Conservation (phyloP, 2,329 filamentous ascomycete genomes). For the Colletotrichum limetticola region DNA sequence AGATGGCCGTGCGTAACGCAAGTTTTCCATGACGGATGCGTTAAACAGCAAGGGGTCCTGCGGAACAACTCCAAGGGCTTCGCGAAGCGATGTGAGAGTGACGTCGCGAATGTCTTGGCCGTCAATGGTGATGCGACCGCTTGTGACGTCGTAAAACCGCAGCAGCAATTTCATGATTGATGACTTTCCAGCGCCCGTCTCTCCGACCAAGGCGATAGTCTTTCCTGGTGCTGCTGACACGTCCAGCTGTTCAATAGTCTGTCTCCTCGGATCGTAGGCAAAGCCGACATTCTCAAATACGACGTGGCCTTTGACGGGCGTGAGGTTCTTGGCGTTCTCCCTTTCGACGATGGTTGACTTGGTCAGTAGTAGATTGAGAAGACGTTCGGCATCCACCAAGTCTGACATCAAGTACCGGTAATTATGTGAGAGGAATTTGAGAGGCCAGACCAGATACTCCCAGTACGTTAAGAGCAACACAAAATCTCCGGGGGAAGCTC, state of each 20-base stretch:
- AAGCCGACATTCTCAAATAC: slow-evolving; percentile 66
- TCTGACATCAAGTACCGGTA: slow-evolving; percentile 43
- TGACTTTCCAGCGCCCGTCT: slow-evolving; percentile 72
- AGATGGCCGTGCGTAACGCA: slow-evolving; percentile 50
- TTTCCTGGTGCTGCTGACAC: slow-evolving; percentile 62
- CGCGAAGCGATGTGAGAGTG: slow-evolving; percentile 44
- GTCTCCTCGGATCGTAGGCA: slow-evolving; percentile 63
- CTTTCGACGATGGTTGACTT: slow-evolving; percentile 65
- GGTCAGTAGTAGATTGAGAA: slow-evolving; percentile 66
- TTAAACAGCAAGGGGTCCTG: slow-evolving; percentile 81
- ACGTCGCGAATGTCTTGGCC: slow-evolving; percentile 38
- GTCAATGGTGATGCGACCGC: slow-evolving; percentile 48
- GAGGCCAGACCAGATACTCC: slow-evolving; percentile 54
- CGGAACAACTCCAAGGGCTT: slow-evolving; percentile 68
- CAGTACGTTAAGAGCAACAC: slow-evolving; percentile 75
- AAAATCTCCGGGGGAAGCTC: slow-evolving; percentile 67
- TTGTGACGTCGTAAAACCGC: slow-evolving; percentile 68
- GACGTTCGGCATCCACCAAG: slow-evolving; percentile 73
- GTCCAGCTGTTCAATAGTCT: slow-evolving; percentile 59
- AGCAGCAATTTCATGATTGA: slow-evolving; percentile 70
- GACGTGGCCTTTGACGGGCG: slow-evolving; percentile 58
- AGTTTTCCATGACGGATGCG: slow-evolving; percentile 74
- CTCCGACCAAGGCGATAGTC: slow-evolving; percentile 70
- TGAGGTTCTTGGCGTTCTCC: slow-evolving; percentile 55
- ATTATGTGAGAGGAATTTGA: slow-evolving; percentile 44